Conservation (phyloP, 345 rosid species). For the Brassica rapa region DNA sequence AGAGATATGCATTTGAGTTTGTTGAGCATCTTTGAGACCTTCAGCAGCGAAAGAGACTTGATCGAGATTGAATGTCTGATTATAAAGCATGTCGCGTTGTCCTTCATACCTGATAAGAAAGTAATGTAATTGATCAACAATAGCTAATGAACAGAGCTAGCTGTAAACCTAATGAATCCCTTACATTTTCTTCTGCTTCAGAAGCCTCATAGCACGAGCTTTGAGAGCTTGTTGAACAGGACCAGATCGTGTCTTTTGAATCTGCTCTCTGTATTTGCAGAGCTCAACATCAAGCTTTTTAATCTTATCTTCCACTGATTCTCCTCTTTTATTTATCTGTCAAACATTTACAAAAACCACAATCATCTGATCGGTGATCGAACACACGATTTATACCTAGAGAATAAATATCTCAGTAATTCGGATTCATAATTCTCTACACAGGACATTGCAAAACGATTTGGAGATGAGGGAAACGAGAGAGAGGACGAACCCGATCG, state of each 20-base stretch:
- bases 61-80: constrained; percentile 96
- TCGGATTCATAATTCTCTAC: too few relatives aligned
- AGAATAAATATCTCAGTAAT: not conserved
- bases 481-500: too few relatives aligned
- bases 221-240: constrained; percentile 86
- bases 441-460: too few relatives aligned
- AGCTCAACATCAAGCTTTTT: constrained; percentile 81
- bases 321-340: constrained; percentile 88
- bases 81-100: constrained; percentile 94
- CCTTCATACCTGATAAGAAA: constrained; percentile 80
- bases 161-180: not conserved
- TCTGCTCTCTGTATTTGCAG: constrained; percentile 71
- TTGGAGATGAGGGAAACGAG: too few relatives aligned
- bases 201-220: constrained; percentile 71
- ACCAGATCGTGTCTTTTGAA: constrained; percentile 88
- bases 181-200: constrained; percentile 91
- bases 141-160: not conserved
- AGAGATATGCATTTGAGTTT: constrained; percentile 57
- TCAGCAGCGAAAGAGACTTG: constrained; percentile 95
- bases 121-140: not conserved
- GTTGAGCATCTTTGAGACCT: constrained; percentile 97
- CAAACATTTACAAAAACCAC: not conserved
- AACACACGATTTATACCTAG: too few relatives aligned
- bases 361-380: too few relatives aligned
- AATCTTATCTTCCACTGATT: constrained; percentile 82